Conservation (phyloP, 371 early-diverging fungal species). For the Rhizopus stolonifer region DNA sequence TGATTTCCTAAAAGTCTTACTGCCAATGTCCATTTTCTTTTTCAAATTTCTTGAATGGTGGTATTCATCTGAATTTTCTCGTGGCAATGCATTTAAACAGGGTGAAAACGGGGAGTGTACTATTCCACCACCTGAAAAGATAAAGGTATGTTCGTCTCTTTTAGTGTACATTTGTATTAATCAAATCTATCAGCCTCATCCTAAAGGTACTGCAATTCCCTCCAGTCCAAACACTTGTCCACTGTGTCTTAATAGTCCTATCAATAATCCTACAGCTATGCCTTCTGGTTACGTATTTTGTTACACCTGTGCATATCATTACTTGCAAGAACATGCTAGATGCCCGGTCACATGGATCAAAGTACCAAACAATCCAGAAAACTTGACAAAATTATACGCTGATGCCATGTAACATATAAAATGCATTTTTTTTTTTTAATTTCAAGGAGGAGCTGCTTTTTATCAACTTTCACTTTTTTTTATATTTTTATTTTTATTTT, state of each 20-base stretch:
- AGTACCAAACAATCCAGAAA: constrained; percentile 36
- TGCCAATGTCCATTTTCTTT: constrained; percentile 90
- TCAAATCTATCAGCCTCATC: constrained; percentile 63
- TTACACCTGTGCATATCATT: constrained; percentile 75
- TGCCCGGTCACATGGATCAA: constrained; percentile 76
- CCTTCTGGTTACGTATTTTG: constrained; percentile 85
- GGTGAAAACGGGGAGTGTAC: constrained; percentile 28
- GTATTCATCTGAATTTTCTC: constrained; percentile 78
- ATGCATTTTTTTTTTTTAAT: too few species aligned
- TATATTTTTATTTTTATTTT: too few species aligned
- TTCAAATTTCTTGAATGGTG: constrained; percentile 96
- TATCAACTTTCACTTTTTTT: too few species aligned
- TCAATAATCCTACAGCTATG: constrained; percentile 84
- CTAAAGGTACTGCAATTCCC: constrained; percentile 76
- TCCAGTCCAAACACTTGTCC: constrained; percentile 75
- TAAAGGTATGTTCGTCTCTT: constrained; percentile 39
- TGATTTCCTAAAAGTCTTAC: constrained; percentile 68
- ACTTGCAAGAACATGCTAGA: constrained; percentile 60
- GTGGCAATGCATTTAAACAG: constrained; percentile 33
- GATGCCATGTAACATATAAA: constrained; percentile 33
- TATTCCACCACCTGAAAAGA: constrained; percentile 65
- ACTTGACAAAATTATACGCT: constrained; percentile 62
- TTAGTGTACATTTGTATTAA: not conserved
- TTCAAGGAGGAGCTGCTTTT: too few species aligned
- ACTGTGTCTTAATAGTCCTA: constrained; percentile 61